These are phyloP conservation scores for Filosporella fistucella DNA, from an alignment of 495 filamentous ascomycete genomes.

Conservation along the genomic window DNA sequence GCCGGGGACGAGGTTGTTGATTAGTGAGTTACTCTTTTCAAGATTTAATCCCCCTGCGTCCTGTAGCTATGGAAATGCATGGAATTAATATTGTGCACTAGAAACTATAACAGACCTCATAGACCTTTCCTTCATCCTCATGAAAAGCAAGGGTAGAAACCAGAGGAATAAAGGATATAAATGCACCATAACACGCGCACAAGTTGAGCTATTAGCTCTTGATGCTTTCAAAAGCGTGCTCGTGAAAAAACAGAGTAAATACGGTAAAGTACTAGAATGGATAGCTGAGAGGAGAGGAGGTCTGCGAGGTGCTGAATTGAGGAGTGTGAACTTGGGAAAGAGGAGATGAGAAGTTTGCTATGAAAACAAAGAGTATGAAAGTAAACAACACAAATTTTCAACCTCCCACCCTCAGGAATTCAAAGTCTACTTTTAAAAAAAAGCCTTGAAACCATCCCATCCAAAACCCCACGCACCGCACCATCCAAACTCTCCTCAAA, in stretches of 20 bases:
- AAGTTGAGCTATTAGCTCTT: slow-evolving; percentile 66
- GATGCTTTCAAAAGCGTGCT: slow-evolving; percentile 64
- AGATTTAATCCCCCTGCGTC: neutral
- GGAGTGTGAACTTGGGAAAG: neutral
- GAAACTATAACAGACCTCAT: slow-evolving; percentile 64
- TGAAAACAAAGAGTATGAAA: no score
- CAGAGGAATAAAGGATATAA: slow-evolving; percentile 44
- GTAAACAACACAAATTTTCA: no score
- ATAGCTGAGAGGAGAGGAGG: slow-evolving; percentile 41
- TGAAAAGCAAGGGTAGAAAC: slow-evolving; percentile 54
- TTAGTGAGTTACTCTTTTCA: slow-evolving; percentile 41
- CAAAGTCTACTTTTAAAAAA: no score
- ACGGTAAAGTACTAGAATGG: slow-evolving; percentile 57
- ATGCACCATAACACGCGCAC: slow-evolving; percentile 55
- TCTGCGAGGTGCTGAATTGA: slow-evolving; percentile 18
- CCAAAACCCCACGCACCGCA: no score
- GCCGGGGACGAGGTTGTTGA: slow-evolving; percentile 49
- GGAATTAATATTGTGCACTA: slow-evolving; percentile 18
- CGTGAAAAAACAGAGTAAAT: slow-evolving; percentile 63
- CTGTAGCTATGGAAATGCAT: slow-evolving; percentile 1
- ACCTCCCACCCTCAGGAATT: no score
- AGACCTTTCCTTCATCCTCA: slow-evolving; percentile 56
- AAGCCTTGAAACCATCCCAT: no score
- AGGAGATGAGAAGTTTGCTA: slow-evolving; percentile 1
- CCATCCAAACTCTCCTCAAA: no score